phyloP scores from a whole-genome alignment of 106 monocot genomes.

The Dendrobium catenatum region DNA sequence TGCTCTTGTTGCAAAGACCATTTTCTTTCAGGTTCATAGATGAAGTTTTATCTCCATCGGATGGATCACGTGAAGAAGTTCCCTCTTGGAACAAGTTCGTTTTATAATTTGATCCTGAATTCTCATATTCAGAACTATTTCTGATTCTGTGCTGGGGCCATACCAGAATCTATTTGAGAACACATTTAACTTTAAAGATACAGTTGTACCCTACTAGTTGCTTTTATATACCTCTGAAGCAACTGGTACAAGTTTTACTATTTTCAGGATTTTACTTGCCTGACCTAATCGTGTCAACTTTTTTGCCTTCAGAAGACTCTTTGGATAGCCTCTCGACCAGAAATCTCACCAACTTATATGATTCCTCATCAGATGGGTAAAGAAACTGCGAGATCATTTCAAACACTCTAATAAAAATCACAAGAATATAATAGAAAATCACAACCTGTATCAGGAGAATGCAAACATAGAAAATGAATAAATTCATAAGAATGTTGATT shows the following conservation, averaged over 20 bases:
- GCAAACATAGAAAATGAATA: background rate
- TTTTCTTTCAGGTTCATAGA: constrained; percentile 10
- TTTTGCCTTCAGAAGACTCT: constrained; percentile 4
- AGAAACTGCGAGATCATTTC: constrained; percentile 18
- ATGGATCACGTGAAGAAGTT: background rate
- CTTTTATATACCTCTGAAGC: background rate
- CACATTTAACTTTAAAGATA: background rate
- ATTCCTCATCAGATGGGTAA: constrained; percentile 29
- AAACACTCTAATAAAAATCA: background rate
- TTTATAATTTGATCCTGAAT: background rate
- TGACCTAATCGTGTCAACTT: background rate
- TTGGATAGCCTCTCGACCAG: constrained; percentile 22
- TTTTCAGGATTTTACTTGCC: background rate
- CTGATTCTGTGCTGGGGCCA: background rate
- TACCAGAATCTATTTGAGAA: background rate
- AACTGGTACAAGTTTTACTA: background rate
- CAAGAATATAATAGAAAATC: constrained; percentile 1
- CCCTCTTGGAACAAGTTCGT: background rate
- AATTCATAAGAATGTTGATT: constrained; percentile 2
- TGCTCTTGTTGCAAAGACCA: constrained; percentile 6
- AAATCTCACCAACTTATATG: constrained; percentile 28
- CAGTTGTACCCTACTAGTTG: background rate
- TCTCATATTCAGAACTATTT: background rate
- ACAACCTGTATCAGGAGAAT: constrained; percentile 7
- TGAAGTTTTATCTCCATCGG: background rate